A percentile compares a stretch with the other conserved stretches of the same genome.
Conservation (phyloP, 2,329 filamentous ascomycete species). For the Ophiostoma himal-ulmi region DNA sequence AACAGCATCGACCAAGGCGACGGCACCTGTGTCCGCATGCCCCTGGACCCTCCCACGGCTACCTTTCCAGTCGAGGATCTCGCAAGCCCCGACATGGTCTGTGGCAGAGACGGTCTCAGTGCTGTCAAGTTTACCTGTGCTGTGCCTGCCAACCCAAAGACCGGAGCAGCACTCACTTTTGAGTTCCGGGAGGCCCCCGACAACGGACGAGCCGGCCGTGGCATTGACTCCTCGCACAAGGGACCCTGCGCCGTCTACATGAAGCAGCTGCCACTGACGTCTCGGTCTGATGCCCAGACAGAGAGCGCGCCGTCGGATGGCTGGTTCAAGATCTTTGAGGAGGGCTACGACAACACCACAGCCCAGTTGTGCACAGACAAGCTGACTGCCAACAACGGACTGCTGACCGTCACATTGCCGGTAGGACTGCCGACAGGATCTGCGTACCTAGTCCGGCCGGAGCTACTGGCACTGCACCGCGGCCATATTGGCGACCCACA, state of each 20-base stretch:
- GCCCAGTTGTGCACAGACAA: constrained; percentile 65
- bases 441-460: constrained; percentile 65
- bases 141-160: constrained; percentile 29
- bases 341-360: constrained; percentile 54
- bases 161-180: constrained; percentile 57
- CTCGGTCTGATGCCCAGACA: constrained; percentile 30
- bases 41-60: constrained; percentile 44
- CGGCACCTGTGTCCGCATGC: constrained; percentile 66
- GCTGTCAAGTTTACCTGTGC: constrained; percentile 47
- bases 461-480: constrained; percentile 63
- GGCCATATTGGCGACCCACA: constrained; percentile 58
- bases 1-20: constrained; percentile 61
- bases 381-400: constrained; percentile 58
- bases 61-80: constrained; percentile 55
- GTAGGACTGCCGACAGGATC: constrained; percentile 52
- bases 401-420: constrained; percentile 58
- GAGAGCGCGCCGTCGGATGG: constrained; percentile 53
- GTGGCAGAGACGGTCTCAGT: constrained; percentile 45
- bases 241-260: constrained; percentile 69
- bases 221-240: constrained; percentile 56
- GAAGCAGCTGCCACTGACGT: constrained; percentile 52
- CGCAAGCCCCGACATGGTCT: constrained; percentile 59
- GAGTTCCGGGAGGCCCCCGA: constrained; percentile 59
- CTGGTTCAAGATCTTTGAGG: constrained; percentile 73
- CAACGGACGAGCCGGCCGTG: constrained; percentile 46